Evolutionary conservation across 768 basidiomycete genomes (phyloP), one percentile per base, ranked within the genome.

Genomic region (Termitomyces sp.): DNA sequence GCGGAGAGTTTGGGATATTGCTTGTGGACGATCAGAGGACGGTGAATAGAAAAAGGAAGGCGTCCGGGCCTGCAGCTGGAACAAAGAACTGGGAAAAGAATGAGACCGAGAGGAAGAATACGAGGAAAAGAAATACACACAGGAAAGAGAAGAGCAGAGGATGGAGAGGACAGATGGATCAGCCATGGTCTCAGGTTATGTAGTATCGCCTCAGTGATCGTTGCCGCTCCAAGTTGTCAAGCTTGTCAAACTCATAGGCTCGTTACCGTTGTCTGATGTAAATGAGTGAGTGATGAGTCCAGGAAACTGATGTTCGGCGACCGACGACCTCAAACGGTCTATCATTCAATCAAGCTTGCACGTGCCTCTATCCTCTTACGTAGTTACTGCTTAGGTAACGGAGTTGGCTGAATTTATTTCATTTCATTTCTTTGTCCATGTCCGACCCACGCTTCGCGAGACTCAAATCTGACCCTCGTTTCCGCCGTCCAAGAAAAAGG

Each of bases 401-500:
- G n/a, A n/a, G n/a, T n/a, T n/a, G n/a, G n/a, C n/a, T n/a, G n/a
- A n/a, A n/a, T n/a, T n/a, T n/a, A n/a, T n/a, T n/a, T n/a, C n/a
- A n/a, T n/a, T n/a, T n/a, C n/a, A n/a, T n/a, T n/a, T n/a, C n/a
- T n/a, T 24, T 39, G 20, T 18, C 57, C 63, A 87, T 89, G 86
- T 83, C 88, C 14, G 92, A 97, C 73, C 79, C 90, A n/a, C 84
- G 96, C 22, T 99, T 98, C 71, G 82, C 89, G 20, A 80, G 91
- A 53, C 79, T 98, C 55, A 88, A 85, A 69, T 86, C 93, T 14
- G 96, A 99, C 70, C 97, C 97, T 46, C 86, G 97, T 49, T 99
- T 99, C 76, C 81, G 95, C 26, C 82, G 83, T 33, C 90, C 92
- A 2, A 91, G 86, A 69, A 92, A 88, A 72, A 84, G 87, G 36